Base-by-base conservation (phyloP, 257 asterid genomes). In the Solanum bulbocastanum region DNA sequence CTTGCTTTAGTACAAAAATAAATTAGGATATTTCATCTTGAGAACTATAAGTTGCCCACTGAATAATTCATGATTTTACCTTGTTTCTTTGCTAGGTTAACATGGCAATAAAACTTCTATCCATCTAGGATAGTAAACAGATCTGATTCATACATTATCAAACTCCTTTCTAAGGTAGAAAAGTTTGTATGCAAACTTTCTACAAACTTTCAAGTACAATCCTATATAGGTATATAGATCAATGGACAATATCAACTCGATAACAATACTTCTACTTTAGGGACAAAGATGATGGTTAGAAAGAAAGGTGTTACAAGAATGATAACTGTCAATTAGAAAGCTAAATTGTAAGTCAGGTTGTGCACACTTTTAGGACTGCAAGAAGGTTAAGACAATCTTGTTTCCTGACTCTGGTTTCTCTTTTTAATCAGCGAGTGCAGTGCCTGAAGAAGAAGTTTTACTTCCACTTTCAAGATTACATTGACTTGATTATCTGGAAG, bases 391-490 rank as follows among this genome's bases (percentile, higher is more conserved):
- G 27, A 81, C 85, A 81, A 81, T 81, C 42, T 46, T 22, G 36
- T 65, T 65, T 44, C 65, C 72, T 87, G 84, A 87, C 62, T 62
- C 69, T 83, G 18, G 85, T 87, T 87, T 86, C 44, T 88, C 87
- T 83, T 88, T 75, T 72, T 88, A 78, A 88, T 84, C 97, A 96
- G 99, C 94, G 98, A 92, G 94, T 94, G 96, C 99, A 95, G 87
- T 92, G 93, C 96, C 95, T 97, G 91, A 97, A 97, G 96, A 97
- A 97, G 95, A 96, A 94, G 93, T 97, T 97, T 88, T 95, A 95
- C 92, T 95, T 94, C 96, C 98, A 92, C 91, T 96, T 96, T 91
- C 99, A 95, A 92, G 99, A 95, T 93, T 96, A 95, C 90, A 96
- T 95, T 90, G 98, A 96, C 90, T 90, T 96, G 92, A 94, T 95